Evolutionary conservation across 441 rosid genomes (phyloP).

Genomic region (Oxalis stricta): DNA sequence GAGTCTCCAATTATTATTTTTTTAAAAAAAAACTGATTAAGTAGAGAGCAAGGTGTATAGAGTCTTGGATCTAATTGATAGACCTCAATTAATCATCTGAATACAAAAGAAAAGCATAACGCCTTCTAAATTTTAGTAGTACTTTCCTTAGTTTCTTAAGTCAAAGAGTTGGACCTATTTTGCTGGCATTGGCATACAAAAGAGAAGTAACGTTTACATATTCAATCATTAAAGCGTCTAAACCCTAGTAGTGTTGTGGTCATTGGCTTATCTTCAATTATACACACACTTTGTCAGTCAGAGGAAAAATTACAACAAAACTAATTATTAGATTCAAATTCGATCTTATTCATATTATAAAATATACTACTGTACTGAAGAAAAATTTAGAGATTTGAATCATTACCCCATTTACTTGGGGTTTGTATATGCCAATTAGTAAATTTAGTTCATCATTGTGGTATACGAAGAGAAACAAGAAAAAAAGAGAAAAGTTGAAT

Average conservation of each 20-base stretch:
- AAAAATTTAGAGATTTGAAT: background rate
- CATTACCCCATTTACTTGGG: background rate
- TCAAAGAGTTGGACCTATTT: too few species aligned
- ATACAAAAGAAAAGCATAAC: too few species aligned
- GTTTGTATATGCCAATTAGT: background rate
- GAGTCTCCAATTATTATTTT: too few species aligned
- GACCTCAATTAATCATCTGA: too few species aligned
- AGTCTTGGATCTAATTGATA: too few species aligned
- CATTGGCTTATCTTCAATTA: constrained; percentile 18
- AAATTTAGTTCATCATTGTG: background rate
- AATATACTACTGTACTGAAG: background rate
- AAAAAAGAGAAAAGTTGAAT: too few species aligned
- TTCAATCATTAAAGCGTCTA: constrained; percentile 25
- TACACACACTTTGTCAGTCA: constrained; percentile 12
- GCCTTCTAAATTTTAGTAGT: too few species aligned
- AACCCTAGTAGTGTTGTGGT: constrained; percentile 11
- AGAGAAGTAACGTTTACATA: background rate
- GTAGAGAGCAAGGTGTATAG: too few species aligned
- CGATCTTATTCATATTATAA: background rate
- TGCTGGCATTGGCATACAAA: background rate
- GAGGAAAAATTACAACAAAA: constrained; percentile 10
- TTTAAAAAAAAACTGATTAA: too few species aligned
- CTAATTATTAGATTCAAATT: background rate
- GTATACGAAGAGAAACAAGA: background rate
- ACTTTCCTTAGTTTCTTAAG: too few species aligned